Evolutionary conservation across 768 basidiomycete genomes (phyloP).

Genomic region (Termitomyces eurrhizus): DNA sequence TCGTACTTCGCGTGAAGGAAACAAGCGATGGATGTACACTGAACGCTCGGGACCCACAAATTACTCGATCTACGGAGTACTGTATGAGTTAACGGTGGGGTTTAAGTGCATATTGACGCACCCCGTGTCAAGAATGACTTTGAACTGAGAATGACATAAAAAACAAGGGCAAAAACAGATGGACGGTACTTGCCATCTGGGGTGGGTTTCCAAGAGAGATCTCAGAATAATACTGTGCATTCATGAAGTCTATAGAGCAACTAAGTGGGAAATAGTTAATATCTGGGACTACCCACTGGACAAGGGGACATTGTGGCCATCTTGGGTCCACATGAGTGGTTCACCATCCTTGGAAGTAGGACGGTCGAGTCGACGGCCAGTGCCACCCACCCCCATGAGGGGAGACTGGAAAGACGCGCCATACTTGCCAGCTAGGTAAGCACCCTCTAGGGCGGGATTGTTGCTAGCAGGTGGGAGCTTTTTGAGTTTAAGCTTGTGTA

Average conservation of each 20-base stretch:
- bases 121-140: slow-evolving; percentile 95
- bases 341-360: slow-evolving; percentile 42
- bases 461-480: slow-evolving; percentile 66
- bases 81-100: not conserved
- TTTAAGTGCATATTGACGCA: slow-evolving; percentile 19
- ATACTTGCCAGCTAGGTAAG: slow-evolving; percentile 95
- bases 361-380: slow-evolving; percentile 54
- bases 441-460: slow-evolving; percentile 68
- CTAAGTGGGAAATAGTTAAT: slow-evolving; percentile 1
- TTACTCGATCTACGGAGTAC: slow-evolving; percentile 68
- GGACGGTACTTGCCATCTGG: slow-evolving; percentile 54
- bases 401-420: slow-evolving; percentile 54
- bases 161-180: not conserved
- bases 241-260: slow-evolving; percentile 78
- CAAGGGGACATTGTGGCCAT: slow-evolving; percentile 85
- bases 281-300: slow-evolving; percentile 56
- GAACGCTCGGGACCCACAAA: slow-evolving; percentile 85
- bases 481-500: slow-evolving; percentile 87
- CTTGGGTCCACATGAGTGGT: slow-evolving; percentile 79
- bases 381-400: slow-evolving; percentile 70
- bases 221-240: slow-evolving; percentile 94
- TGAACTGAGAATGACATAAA: slow-evolving; percentile 53
- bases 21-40: slow-evolving; percentile 87
- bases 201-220: slow-evolving; percentile 82
- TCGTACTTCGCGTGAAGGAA: slow-evolving; percentile 96